Evolutionary conservation across 139 green algal species (phyloP), one percentile per base, ranked within the genome.

Genomic region (Tetradesmus lagerheimii): DNA sequence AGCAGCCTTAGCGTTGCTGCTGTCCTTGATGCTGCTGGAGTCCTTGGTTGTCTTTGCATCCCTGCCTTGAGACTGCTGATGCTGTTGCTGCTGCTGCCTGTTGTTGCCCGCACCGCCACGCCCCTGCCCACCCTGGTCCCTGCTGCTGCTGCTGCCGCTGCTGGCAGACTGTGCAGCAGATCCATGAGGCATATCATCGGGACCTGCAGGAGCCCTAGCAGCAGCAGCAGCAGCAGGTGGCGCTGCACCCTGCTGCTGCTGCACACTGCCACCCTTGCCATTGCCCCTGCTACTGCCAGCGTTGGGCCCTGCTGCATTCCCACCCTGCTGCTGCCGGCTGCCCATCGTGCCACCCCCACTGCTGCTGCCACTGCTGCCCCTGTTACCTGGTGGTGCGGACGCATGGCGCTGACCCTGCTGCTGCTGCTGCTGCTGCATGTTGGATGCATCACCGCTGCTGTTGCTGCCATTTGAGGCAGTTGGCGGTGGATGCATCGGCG

Each of bases 381-480:
- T 78, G 67, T n/a, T 14, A 38, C n/a, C 67, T 8, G n/a, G n/a
- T 15, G n/a, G 57, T 31, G 57, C 57, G 9, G 57, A 31, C 8
- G 4, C 67, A 37, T 78, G 67, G 12, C 67, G 67, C 67, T 38
- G n/a, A 39, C 67, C 67, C n/a, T 78, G 67, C 67, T 78, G 67
- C 67, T 74, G 62, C 62, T 74, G 62, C 62, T 74, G 62, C 62
- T 78, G n/a, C n/a, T 78, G n/a, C n/a, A 38, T 39, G 67, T 29
- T 29, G 29, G n/a, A 4, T 2, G 67, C n/a, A 23, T 37, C n/a
- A n/a, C n/a, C 11, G 25, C 78, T 67, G 78, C n/a, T 85, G 43
- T 9, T 85, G 39, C 79, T 66, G 41, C 39, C 27, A 12, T 76
- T 37, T 12, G 29, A 35, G 0, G n/a, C 67, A 25, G 67, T n/a